Evolutionary conservation across 2,329 filamentous ascomycete genomes (phyloP).

Genomic region (Talaromyces amestolkiae): DNA sequence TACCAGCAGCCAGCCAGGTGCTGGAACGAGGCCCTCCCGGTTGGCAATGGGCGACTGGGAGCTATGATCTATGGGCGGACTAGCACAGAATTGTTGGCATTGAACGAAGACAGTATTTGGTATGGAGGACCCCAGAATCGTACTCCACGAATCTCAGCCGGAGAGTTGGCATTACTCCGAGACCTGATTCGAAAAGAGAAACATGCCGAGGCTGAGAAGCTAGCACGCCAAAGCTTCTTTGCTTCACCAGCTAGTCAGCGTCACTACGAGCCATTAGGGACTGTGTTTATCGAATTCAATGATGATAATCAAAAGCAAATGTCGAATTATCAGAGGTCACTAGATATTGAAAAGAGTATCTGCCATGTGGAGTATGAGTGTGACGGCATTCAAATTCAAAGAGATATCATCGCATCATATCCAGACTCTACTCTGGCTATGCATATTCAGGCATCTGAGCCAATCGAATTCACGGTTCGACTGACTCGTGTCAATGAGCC

Average conservation of each 20-base stretch:
- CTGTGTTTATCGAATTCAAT: constrained; percentile 43
- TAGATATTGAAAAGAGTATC: constrained; percentile 41
- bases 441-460: constrained; percentile 26
- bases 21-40: constrained; percentile 46
- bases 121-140: constrained; percentile 48
- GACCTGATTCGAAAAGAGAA: constrained; percentile 41
- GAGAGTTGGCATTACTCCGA: constrained; percentile 40
- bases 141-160: constrained; percentile 39
- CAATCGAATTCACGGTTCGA: constrained; percentile 32
- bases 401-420: constrained; percentile 45
- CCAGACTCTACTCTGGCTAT: constrained; percentile 43
- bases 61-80: constrained; percentile 49
- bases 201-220: constrained; percentile 44
- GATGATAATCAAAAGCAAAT: constrained; percentile 29
- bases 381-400: constrained; percentile 31
- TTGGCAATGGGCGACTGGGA: constrained; percentile 51
- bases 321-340: constrained; percentile 37
- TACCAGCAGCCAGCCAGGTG: constrained; percentile 28
- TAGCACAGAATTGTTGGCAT: constrained; percentile 43
- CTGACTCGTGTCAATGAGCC: constrained; percentile 40
- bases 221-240: constrained; percentile 45
- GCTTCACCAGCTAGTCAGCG: constrained; percentile 47
- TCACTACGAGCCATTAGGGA: constrained; percentile 49
- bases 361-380: constrained; percentile 40
- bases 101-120: constrained; percentile 52